phyloP scores from a whole-genome alignment of 352 stramenopile species.

The Phytophthora palmivora region DNA sequence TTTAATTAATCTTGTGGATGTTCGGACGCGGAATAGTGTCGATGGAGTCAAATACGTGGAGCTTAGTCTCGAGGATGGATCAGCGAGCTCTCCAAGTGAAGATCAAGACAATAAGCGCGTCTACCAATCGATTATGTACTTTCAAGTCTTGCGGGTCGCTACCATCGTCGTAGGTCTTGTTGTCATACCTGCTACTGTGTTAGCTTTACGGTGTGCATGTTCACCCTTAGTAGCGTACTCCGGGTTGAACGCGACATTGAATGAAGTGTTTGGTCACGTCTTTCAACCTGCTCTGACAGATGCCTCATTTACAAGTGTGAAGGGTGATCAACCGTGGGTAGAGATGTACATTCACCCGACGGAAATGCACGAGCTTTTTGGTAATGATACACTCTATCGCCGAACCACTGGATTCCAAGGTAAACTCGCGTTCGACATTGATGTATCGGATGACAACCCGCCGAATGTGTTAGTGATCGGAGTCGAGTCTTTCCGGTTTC shows the following conservation, averaged over 20 bases:
- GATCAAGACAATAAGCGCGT: neutral
- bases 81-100: neutral
- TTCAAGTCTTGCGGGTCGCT: neutral
- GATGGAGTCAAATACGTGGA: constrained; percentile 16
- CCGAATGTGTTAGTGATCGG: constrained; percentile 60
- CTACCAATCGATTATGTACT: neutral
- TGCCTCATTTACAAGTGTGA: constrained; percentile 4
- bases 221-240: constrained; percentile 29
- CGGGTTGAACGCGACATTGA: constrained; percentile 22
- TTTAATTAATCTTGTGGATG: neutral
- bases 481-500: constrained; percentile 63
- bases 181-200: constrained; percentile 7
- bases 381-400: constrained; percentile 26
- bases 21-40: neutral
- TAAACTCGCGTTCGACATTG: constrained; percentile 47
- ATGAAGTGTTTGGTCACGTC: constrained; percentile 23
- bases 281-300: constrained; percentile 20
- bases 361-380: constrained; percentile 22
- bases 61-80: constrained; percentile 13
- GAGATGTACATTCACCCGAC: constrained; percentile 31
- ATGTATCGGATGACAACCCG: constrained; percentile 34
- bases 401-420: constrained; percentile 51
- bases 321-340: constrained; percentile 19
- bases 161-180: constrained; percentile 4
- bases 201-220: constrained; percentile 6